Conservation (phyloP, 371 early-diverging fungal species). For the Rhizopus sp. region DNA sequence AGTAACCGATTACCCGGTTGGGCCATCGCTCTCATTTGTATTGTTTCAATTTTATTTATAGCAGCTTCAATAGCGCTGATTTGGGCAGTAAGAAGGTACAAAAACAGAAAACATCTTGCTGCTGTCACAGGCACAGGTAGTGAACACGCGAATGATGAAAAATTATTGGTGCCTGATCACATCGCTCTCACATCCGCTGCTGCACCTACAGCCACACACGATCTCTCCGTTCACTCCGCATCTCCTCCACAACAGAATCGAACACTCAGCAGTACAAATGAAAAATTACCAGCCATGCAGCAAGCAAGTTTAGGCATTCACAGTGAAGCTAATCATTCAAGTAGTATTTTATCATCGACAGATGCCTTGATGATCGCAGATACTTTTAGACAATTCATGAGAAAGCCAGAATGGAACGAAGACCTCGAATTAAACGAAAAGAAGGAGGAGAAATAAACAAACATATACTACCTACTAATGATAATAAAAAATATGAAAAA, state of each 20-base stretch:
- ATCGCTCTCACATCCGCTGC: slow-evolving; percentile 1
- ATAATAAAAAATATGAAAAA: not conserved
- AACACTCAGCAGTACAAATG: too few relatives aligned
- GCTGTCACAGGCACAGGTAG: not conserved
- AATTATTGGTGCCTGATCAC: not conserved
- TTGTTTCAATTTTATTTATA: slow-evolving; percentile 31
- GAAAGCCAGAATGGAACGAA: slow-evolving; percentile 57
- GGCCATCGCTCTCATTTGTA: slow-evolving; percentile 49
- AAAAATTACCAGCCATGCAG: not conserved
- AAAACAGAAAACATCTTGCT: slow-evolving; percentile 18
- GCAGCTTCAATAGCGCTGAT: slow-evolving; percentile 27
- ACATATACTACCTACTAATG: not conserved
- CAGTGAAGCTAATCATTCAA: slow-evolving; percentile 36
- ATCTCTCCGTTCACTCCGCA: too few relatives aligned
- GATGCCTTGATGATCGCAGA: slow-evolving; percentile 57
- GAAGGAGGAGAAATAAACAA: slow-evolving; percentile 11
- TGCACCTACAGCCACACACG: not conserved
- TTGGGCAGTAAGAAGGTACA: slow-evolving; percentile 29
- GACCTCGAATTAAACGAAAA: slow-evolving; percentile 30
- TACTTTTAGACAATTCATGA: slow-evolving; percentile 53
- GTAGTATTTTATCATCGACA: slow-evolving; percentile 47
- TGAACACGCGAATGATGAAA: not conserved
- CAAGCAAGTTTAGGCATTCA: slow-evolving; percentile 11
- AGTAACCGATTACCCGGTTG: slow-evolving; percentile 25
- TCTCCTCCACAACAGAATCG: too few relatives aligned